Evolutionary conservation across 305 asterid genomes (phyloP).

Genomic region (Fraxinus angustifolia): DNA sequence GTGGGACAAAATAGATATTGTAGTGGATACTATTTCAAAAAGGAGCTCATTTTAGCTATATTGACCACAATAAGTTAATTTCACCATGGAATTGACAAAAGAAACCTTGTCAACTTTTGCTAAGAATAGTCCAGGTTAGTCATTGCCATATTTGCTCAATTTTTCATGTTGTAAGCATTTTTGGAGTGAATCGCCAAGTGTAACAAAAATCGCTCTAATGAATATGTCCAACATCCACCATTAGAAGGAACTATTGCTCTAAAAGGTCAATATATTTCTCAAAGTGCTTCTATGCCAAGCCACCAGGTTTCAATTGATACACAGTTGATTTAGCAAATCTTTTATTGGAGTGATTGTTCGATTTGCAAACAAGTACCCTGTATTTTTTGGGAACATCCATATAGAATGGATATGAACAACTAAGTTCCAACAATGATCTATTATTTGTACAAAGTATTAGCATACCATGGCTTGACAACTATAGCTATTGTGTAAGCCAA

Average conservation of each 20-base stretch:
- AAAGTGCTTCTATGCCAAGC: constrained; percentile 68
- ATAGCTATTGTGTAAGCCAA: no score
- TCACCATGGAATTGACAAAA: constrained; percentile 69
- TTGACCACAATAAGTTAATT: constrained; percentile 90
- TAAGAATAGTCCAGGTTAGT: constrained; percentile 45
- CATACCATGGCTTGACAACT: no score
- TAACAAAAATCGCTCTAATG: constrained; percentile 77
- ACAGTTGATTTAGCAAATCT: constrained; percentile 88
- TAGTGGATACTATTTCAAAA: constrained; percentile 83
- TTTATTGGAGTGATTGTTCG: constrained; percentile 65
- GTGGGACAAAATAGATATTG: constrained; percentile 87
- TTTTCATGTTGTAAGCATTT: constrained; percentile 84
- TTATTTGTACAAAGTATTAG: no score
- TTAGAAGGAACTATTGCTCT: constrained; percentile 98
- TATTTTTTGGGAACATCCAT: constrained; percentile 82
- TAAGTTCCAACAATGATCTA: not conserved
- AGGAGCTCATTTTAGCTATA: constrained; percentile 88
- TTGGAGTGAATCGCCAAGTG: constrained; percentile 69
- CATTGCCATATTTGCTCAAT: constrained; percentile 51
- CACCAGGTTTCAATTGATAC: constrained; percentile 78
- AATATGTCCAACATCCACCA: constrained; percentile 97
- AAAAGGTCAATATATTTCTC: constrained; percentile 80
- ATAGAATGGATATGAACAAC: constrained; percentile 77
- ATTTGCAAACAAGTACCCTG: constrained; percentile 77
- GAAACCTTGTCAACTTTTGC: constrained; percentile 67